phyloP scores from a whole-genome alignment of 2,329 filamentous ascomycete genomes.

The Phaeoacremonium minimum region DNA sequence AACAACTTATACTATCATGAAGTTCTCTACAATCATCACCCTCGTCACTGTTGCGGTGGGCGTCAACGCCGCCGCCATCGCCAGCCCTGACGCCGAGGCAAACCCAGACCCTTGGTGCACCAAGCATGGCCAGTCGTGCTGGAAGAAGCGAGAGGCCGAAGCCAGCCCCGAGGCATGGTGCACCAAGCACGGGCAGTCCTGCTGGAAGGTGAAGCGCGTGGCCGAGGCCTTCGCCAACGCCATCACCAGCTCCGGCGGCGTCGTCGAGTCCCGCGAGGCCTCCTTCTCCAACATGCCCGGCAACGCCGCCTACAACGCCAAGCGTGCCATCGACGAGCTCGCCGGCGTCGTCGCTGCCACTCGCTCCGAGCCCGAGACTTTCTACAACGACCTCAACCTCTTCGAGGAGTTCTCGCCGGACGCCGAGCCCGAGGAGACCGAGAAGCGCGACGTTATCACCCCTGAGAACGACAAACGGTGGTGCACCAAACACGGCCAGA shows the following conservation, averaged over 20 bases:
- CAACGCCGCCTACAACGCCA: constrained; percentile 29
- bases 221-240: constrained; percentile 24
- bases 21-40: constrained; percentile 17
- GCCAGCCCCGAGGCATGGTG: constrained; percentile 22
- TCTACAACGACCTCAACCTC: constrained; percentile 25
- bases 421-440: constrained; percentile 11
- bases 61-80: constrained; percentile 20
- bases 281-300: constrained; percentile 26
- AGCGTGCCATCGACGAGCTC: constrained; percentile 32
- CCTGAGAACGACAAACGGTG: constrained; percentile 6
- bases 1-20: constrained; percentile 17
- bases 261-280: constrained; percentile 20
- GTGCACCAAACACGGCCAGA: constrained; percentile 18
- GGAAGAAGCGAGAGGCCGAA: constrained; percentile 21
- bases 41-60: constrained; percentile 15
- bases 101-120: constrained; percentile 22
- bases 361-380: constrained; percentile 21
- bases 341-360: constrained; percentile 27
- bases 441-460: constrained; percentile 5
- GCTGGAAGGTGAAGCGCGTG: constrained; percentile 39
- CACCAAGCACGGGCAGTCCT: constrained; percentile 30
- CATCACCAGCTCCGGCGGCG: constrained; percentile 15
- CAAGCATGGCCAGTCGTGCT: constrained; percentile 34
- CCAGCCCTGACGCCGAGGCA: constrained; percentile 18
- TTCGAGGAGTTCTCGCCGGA: constrained; percentile 16